phyloP scores from a whole-genome alignment of 2,329 filamentous ascomycete genomes.

The Ophiostoma sp. region DNA sequence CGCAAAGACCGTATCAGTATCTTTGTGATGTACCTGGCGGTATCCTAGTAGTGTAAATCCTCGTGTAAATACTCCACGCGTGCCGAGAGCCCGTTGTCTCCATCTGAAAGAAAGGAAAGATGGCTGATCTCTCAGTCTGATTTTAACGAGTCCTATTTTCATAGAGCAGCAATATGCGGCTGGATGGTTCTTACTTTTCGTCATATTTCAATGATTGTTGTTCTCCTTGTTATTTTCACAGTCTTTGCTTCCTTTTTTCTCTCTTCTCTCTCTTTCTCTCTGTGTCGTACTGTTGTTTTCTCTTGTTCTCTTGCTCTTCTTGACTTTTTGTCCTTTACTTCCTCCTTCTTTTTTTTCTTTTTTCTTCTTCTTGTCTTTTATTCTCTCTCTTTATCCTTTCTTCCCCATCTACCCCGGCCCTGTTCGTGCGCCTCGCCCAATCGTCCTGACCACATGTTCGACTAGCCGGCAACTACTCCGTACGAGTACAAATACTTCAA shows the following conservation, averaged over 20 bases:
- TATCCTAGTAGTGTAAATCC: not conserved
- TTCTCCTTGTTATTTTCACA: too few relatives aligned
- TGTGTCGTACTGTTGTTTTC: too few relatives aligned
- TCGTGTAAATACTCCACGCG: not conserved
- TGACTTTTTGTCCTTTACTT: not conserved
- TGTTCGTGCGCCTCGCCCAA: conserved; percentile 22
- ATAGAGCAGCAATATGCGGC: too few relatives aligned
- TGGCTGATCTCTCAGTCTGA: too few relatives aligned
- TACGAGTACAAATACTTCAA: not conserved
- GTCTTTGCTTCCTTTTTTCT: too few relatives aligned
- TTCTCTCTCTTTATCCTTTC: not conserved
- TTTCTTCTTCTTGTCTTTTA: not conserved
- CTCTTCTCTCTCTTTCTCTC: too few relatives aligned
- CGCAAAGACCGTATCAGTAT: not conserved
- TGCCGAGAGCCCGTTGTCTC: not conserved
- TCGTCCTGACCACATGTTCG: conserved; percentile 22
- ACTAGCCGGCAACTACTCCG: not conserved
- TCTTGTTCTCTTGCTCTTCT: too few relatives aligned
- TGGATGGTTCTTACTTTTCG: too few relatives aligned
- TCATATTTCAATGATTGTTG: too few relatives aligned
- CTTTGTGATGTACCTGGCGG: not conserved
- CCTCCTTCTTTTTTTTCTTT: not conserved
- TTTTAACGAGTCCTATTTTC: too few relatives aligned
- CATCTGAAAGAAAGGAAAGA: not conserved
- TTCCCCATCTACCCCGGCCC: not conserved